Evolutionary conservation across 345 rosid genomes (phyloP), one percentile per base, ranked within the genome.

Genomic region (Brassica nigra): DNA sequence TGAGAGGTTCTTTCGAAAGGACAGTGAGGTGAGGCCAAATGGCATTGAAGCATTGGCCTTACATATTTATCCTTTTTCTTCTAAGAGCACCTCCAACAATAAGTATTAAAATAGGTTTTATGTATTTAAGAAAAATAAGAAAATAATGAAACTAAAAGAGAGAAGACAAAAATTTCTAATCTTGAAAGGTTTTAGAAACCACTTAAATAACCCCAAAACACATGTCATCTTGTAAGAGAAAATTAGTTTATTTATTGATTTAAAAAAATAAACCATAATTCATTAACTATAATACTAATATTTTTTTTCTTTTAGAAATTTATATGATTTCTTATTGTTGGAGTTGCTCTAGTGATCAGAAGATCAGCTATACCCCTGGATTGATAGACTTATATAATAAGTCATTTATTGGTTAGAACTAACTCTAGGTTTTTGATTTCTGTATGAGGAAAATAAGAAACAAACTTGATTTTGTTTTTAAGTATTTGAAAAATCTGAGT

Each of bases 11-110:
- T 59, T 58, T 78, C n/a, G 6, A 20, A 73, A 66, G 0, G 77
- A 78, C 77, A 78, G 29, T 68, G 29, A 72, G 31, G 62, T 42
- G 55, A 73, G 71, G 68, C 66, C 73, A 76, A 64, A 37, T 70
- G 39, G n/a, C 29, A 69, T 65, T 34, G 68, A 34, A 47, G 36
- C 28, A 16, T n/a, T 66, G 42, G 37, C 58, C 59, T 76, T 68
- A 68, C 62, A 55, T 57, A 4, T 68, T 27, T 16, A 42, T 27
- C 59, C 30, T 75, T 66, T 3, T 9, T 59, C 37, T 37, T 36
- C 27, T 14, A 28, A 58, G 18, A 18, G 18, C 18, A 18, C 18
- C 18, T 18, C 18, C 18, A 18, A 18, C 18, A 18, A 18, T 18
- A 18, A 18, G 18, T 18, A 18, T 18, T 18, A 18, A 18, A 18